Conservation (phyloP, 2,329 filamentous ascomycete genomes). For the Cordyceps cateniannulata region DNA sequence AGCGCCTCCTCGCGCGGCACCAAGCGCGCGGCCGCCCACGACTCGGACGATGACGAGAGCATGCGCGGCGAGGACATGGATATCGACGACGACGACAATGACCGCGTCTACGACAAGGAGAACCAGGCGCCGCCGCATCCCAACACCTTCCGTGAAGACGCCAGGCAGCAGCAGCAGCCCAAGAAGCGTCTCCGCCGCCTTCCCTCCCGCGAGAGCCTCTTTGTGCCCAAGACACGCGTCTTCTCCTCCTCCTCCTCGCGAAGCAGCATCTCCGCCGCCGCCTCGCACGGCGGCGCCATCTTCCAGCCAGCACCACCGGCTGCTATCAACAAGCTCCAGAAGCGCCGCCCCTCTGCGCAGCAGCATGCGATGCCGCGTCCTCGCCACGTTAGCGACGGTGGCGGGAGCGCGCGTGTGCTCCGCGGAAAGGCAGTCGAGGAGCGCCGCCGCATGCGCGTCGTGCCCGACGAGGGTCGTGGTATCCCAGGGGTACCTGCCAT, state of each 20-base stretch:
- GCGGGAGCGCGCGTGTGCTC: constrained; percentile 19
- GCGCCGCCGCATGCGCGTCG: constrained; percentile 30
- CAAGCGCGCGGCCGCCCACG: constrained; percentile 39
- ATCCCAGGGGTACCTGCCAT: constrained; percentile 39
- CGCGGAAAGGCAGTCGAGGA: constrained; percentile 19
- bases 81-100: constrained; percentile 14
- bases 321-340: constrained; percentile 20
- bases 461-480: constrained; percentile 40
- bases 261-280: constrained; percentile 23
- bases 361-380: constrained; percentile 8
- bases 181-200: constrained; percentile 50
- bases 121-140: constrained; percentile 18
- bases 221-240: constrained; percentile 27
- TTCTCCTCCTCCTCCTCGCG: constrained; percentile 20
- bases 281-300: constrained; percentile 6
- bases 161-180: constrained; percentile 23
- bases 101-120: constrained; percentile 6
- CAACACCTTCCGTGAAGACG: constrained; percentile 29
- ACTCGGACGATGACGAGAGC: constrained; percentile 23
- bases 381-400: constrained; percentile 17
- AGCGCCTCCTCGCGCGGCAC: constrained; percentile 39
- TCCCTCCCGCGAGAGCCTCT: constrained; percentile 36
- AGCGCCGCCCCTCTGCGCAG: constrained; percentile 16
- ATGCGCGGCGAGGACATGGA: constrained; percentile 14
- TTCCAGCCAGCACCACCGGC: constrained; percentile 12